Evolutionary conservation across 257 asterid species (phyloP).

Genomic region (Primulina tabacum): DNA sequence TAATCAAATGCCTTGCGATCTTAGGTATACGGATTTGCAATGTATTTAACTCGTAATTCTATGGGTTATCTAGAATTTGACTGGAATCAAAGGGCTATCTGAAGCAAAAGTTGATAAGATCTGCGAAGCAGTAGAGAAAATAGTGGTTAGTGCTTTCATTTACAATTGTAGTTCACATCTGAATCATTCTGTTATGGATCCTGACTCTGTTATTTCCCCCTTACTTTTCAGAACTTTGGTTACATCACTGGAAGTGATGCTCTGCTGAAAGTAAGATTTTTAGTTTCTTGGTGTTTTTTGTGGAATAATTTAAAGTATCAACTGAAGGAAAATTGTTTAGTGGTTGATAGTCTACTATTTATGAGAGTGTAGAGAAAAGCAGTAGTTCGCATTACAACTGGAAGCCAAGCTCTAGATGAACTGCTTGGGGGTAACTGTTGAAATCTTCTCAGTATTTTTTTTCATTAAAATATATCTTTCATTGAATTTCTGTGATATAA

Average conservation of each 20-base stretch:
- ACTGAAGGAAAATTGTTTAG: background rate
- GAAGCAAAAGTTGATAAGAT: constrained; percentile 99
- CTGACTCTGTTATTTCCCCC: constrained; percentile 26
- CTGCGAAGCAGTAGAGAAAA: constrained; percentile 97
- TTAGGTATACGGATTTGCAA: constrained; percentile 1
- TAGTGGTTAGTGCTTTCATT: constrained; percentile 64
- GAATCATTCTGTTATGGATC: constrained; percentile 10
- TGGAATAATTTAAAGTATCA: constrained; percentile 5
- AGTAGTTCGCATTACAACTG: constrained; percentile 82
- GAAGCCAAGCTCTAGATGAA: constrained; percentile 97
- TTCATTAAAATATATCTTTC: constrained; percentile 10
- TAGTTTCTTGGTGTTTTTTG: constrained; percentile 17
- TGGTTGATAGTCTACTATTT: constrained; percentile 23
- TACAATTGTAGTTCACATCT: background rate
- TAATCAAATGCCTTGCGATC: constrained; percentile 10
- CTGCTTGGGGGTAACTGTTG: constrained; percentile 70
- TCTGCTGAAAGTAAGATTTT: constrained; percentile 65
- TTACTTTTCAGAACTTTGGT: constrained; percentile 66
- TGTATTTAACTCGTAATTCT: constrained; percentile 14
- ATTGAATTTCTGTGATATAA: background rate
- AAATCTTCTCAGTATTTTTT: constrained; percentile 15
- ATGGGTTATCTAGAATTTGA: constrained; percentile 53
- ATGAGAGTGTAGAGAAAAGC: constrained; percentile 64
- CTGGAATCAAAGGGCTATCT: constrained; percentile 95
- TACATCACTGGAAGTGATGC: constrained; percentile 98